Base-by-base conservation (phyloP, 2,329 filamentous ascomycete species). In the Phaeosphaeriaceae sp. region DNA sequence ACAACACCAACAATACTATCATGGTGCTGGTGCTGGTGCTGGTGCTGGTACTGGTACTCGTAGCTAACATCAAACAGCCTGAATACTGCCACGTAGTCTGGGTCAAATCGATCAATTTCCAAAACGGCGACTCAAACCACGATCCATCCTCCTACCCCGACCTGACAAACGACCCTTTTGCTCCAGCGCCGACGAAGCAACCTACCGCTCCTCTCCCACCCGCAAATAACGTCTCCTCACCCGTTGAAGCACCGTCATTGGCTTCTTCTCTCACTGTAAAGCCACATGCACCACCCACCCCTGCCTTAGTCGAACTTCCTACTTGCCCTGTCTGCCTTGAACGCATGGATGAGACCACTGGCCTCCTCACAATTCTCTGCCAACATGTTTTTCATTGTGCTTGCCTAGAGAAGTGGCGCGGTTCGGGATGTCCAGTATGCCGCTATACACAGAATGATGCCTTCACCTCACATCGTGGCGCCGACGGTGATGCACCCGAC, bases 301-400 rank as follows among this genome's bases (percentile, higher is more conserved):
- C 92, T 1, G 88, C 90, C 41, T 81, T 97, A 1, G 83, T 96
- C 45, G 94, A 99, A 75, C 79, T 99, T 11, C 94, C 94, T 2
- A 97, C 94, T 1, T 99, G 94, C 58, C 92, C 94, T 0, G 94
- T 99, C 8, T 99, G 94, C 60, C 82, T 99, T 4, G 94, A 99
- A 72, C 87, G 93, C 39, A 99, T 99, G 94, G 94, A 99, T 66
- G 93, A 97, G 71, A 97, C 92, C 0, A 95, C 92, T 0, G 94
- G 94, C 0, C 80, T 99, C 2, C 84, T 99, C 68, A 99, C 94
- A 1, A 97, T 97, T 33, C 87, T 95, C 23, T 99, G 94, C 70
- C 93, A 97, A 66, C 94, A 99, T 66, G 91, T 97, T 42, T 99
- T 99, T 69, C 94, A 99, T 72, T 97, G 94, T 69, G 92, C 88